Evolutionary conservation across 2,329 filamentous ascomycete genomes (phyloP), one percentile per base, ranked within the genome.

Genomic region (Phialophora tarda): DNA sequence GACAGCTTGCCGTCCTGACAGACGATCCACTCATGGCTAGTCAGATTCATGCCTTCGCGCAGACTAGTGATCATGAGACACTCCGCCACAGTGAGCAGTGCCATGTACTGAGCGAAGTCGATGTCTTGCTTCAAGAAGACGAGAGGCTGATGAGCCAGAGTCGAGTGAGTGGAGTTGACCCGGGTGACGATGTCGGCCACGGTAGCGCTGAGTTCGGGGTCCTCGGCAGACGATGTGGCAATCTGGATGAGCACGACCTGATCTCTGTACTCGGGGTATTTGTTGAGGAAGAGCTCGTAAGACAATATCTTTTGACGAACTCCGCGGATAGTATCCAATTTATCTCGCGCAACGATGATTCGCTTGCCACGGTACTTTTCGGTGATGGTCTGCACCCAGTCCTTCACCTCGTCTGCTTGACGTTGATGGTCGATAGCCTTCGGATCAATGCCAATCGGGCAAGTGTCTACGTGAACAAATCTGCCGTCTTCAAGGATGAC

Each of bases 51-150:
- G 69, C 94, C 94, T 77, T 98, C 94, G 60, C 95, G 92, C 73
- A 98, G 88, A 75, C 92, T 96, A 1, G 94, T 96, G 74, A 98
- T 95, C 87, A 97, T 95, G 58, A 98, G 82, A 2, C 90, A 91
- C 79, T 98, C 93, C 1, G 94, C 95, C 60, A 96, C 89, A 2
- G 92, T 92, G 55, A 97, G 84, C 7, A 98, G 83, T 1, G 93
- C 94, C n/a, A 98, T 85, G 74, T 97, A 98, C 75, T 97, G 93
- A 0, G 91, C 84, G 75, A 96, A 97, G 65, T 91, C 89, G 66
- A 98, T 95, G 73, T 98, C 94, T 77, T 98, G 94, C 78, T 96
- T 93, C 61, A 98, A 83, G 78, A 97, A 97, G 5, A 97, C 91
- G 11, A 98, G 86, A 0, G 94, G 94, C 74, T 96, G 93, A 74